Percentiles rank a stretch among this genome's conserved stretches.
Evolutionary conservation across 352 stramenopile genomes (phyloP).

Genomic region (Phytophthora podocarpi): DNA sequence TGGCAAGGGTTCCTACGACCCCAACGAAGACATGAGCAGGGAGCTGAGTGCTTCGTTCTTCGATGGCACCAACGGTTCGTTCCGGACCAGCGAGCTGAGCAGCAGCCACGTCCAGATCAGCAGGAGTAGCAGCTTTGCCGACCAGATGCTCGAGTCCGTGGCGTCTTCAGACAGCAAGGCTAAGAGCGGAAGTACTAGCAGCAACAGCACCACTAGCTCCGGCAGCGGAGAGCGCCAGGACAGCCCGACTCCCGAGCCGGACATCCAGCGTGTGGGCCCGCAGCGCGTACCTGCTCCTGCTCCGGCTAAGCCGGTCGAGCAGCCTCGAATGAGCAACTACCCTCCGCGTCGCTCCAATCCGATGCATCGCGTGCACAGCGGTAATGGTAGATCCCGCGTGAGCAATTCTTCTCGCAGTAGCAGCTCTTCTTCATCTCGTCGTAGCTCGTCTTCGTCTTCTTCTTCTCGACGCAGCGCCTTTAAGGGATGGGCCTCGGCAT

Average conservation of each 20-base stretch:
- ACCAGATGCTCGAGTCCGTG: conserved; percentile 29
- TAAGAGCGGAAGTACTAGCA: conserved; percentile 25
- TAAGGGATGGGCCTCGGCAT: conserved; percentile 36
- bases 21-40: conserved; percentile 32
- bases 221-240: conserved; percentile 20
- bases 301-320: conserved; percentile 23
- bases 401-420: conserved; percentile 36
- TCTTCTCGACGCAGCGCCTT: conserved; percentile 24
- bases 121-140: conserved; percentile 31
- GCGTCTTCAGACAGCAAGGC: conserved; percentile 21
- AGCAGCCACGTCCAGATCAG: conserved; percentile 34
- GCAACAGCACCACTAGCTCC: conserved; percentile 34
- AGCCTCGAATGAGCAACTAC: conserved; percentile 26
- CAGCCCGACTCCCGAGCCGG: conserved; percentile 17
- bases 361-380: conserved; percentile 24
- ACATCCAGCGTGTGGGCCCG: conserved; percentile 31
- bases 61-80: conserved; percentile 40
- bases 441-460: conserved; percentile 26
- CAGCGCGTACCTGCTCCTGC: conserved; percentile 35
- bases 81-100: conserved; percentile 33
- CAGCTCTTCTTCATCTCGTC: conserved; percentile 24
- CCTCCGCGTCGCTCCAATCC: conserved; percentile 32
- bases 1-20: conserved; percentile 31
- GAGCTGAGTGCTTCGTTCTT: conserved; percentile 43
- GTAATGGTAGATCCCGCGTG: conserved; percentile 15